Percentiles rank a stretch among this genome's conserved stretches.
Evolutionary conservation across 208 protist genomes (phyloP).

Genomic region (Wallacemonas sp.): DNA sequence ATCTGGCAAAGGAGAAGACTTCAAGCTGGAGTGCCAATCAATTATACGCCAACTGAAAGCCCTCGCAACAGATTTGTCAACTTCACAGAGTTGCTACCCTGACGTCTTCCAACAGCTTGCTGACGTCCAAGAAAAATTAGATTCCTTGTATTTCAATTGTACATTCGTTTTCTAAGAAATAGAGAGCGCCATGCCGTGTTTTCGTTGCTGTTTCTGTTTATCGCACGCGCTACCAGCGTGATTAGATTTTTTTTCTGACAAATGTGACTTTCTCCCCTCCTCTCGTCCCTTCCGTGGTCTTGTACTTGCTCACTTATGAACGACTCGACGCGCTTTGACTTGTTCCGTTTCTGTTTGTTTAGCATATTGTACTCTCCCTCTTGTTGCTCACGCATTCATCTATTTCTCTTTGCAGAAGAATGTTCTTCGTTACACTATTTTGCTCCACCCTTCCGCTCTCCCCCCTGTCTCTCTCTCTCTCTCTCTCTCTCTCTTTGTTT

Average conservation of each 20-base stretch:
- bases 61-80: not conserved
- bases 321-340: too few species aligned
- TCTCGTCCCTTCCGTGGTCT: too few species aligned
- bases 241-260: too few species aligned
- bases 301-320: too few species aligned
- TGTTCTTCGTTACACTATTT: constrained; percentile 25
- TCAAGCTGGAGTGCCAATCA: constrained; percentile 17
- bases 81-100: not conserved
- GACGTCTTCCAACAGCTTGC: not conserved
- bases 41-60: constrained; percentile 15
- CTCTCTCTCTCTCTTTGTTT: not conserved
- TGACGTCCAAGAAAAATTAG: not conserved
- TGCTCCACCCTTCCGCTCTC: too few species aligned
- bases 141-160: not conserved
- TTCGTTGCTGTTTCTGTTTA: too few species aligned
- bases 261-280: too few species aligned
- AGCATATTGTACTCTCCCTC: too few species aligned
- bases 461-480: not conserved
- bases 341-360: too few species aligned
- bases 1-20: not conserved
- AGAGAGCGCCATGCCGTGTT: too few species aligned
- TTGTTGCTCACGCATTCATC: too few species aligned
- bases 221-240: too few species aligned
- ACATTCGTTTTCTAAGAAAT: not conserved
- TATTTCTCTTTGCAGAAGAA: not conserved